Evolutionary conservation across 179 eudicot species (phyloP), one percentile per base, ranked within the genome.

Genomic region (Nepenthes alata): DNA sequence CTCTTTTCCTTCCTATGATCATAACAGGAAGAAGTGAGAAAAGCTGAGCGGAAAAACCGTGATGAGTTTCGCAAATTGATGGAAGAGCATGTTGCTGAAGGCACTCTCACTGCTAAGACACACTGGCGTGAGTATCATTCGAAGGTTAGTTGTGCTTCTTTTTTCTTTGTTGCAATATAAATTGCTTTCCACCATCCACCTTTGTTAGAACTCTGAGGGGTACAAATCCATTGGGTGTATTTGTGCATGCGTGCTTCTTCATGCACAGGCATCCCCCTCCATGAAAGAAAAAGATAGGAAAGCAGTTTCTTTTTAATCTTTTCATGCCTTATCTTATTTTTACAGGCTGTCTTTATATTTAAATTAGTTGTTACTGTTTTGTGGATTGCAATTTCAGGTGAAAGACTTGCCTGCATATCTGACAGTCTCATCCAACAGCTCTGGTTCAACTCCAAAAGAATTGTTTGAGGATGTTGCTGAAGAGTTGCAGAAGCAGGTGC

Each of bases 51-150:
- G 58, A 94, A 74, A 75, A 89, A 94, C 62, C 97, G 99, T 64
- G 99, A 94, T 53, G 95, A 89, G 57, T 94, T 94, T 62, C 94
- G 99, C 56, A 94, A 87, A 69, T 67, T 94, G 75, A 78, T 94
- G 97, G 95, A 87, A 37, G 95, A 66, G 63, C 95, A 90, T 80
- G 82, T 87, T 53, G 83, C 83, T 16, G 77, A 69, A 54, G 95
- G 97, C 66, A 75, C 75, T 67, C 86, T 94, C 69, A 78, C 77
- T 9, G 80, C 82, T 63, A 78, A 78, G 66, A 75, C 87, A 65
- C 76, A 60, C 59, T 94, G 99, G 97, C 86, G 93, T 64, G 97
- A 94, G 57, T 94, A 87, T 65, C 85, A 84, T 73, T 67, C 74
- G 71, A 85, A 87, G 95, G 99, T 87, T 51, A 47, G 79, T 67